Conservation (phyloP, 192 early-diverging fungal genomes). For the Chytriomyces sp. region DNA sequence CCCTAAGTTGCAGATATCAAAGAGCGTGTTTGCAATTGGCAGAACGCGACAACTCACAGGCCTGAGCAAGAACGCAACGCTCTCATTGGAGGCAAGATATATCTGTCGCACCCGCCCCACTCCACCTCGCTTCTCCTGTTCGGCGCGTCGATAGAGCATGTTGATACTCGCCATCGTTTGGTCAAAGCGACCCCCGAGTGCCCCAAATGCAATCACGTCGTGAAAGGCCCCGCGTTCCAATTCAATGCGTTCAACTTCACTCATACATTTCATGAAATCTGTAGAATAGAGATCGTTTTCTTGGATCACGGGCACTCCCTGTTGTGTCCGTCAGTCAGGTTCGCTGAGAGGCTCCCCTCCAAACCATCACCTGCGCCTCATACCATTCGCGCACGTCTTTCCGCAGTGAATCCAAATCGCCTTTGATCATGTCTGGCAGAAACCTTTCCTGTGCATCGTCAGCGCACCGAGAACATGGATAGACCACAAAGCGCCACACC, state of each 20-base stretch:
- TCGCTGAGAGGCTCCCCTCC: neutral
- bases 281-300: constrained; percentile 63
- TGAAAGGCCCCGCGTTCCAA: neutral
- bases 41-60: constrained; percentile 47
- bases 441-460: constrained; percentile 44
- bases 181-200: constrained; percentile 86
- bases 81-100: constrained; percentile 70
- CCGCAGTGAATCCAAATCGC: constrained; percentile 84
- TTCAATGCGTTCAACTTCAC: constrained; percentile 38
- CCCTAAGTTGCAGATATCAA: constrained; percentile 30
- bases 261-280: constrained; percentile 90
- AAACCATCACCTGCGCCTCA: constrained; percentile 49
- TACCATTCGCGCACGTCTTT: constrained; percentile 68
- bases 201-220: constrained; percentile 77
- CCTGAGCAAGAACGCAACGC: constrained; percentile 70
- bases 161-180: constrained; percentile 83
- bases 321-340: constrained; percentile 26
- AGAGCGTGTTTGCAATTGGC: neutral
- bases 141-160: constrained; percentile 63
- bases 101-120: constrained; percentile 48
- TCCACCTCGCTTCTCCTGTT: constrained; percentile 47
- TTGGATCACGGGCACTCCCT: constrained; percentile 56
- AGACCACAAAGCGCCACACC: constrained; percentile 24
- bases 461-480: constrained; percentile 8
- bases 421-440: constrained; percentile 77